Percentiles rank a stretch among this genome's conserved stretches.
Evolutionary conservation across 176 grass and related monocot species (phyloP).

Genomic region (Bolboschoenus planiculmis): DNA sequence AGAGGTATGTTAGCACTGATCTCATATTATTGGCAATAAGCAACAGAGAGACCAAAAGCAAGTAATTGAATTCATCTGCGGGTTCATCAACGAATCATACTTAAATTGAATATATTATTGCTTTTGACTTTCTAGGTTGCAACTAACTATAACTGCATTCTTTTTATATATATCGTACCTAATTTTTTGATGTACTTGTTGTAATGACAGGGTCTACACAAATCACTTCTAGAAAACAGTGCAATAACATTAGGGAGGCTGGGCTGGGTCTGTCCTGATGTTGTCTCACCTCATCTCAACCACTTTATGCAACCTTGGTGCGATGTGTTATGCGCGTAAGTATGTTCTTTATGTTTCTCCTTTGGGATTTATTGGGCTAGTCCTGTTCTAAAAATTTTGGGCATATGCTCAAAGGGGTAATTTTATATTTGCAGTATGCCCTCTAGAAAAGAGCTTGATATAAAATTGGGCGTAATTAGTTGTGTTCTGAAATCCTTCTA

Average conservation of each 20-base stretch:
- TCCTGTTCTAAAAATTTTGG: neutral
- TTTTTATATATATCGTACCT: slow-evolving; percentile 14
- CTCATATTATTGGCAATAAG: neutral
- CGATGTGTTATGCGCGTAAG: slow-evolving; percentile 81
- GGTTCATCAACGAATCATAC: neutral
- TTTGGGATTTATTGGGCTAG: neutral
- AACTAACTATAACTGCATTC: neutral
- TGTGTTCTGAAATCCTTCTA: neutral
- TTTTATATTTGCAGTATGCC: neutral
- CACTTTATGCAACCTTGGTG: slow-evolving; percentile 98
- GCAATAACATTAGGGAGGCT: slow-evolving; percentile 96
- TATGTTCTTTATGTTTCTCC: neutral
- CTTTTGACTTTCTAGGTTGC: neutral
- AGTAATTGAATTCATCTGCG: neutral
- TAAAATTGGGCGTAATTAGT: neutral
- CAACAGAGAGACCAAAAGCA: no score
- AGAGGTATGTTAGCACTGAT: slow-evolving; percentile 40
- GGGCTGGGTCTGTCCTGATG: slow-evolving; percentile 86
- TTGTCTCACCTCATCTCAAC: slow-evolving; percentile 82
- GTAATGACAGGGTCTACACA: slow-evolving; percentile 57
- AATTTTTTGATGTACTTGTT: neutral
- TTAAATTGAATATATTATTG: neutral
- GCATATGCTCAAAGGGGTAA: neutral
- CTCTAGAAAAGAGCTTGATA: neutral
- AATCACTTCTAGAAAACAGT: slow-evolving; percentile 89